These are phyloP conservation scores for Vaccinium vitisidaea DNA, from an alignment of 148 eudicot species.

Conservation along the genomic window DNA sequence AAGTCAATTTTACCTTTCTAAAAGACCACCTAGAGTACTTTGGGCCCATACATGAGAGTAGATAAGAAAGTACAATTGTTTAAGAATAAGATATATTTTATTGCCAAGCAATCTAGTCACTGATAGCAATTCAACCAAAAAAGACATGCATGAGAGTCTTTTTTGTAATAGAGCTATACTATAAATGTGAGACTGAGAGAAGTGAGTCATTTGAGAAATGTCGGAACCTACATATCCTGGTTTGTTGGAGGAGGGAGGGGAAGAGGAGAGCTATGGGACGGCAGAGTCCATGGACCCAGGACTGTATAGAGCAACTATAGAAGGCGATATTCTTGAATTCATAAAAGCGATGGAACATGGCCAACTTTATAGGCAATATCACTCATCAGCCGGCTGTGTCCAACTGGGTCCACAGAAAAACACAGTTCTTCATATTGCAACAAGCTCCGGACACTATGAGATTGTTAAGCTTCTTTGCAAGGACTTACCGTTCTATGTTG, in stretches of 20 bases:
- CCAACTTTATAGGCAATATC: not conserved
- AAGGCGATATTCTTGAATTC: conserved; percentile 28
- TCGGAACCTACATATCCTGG: conserved; percentile 9
- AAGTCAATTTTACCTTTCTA: not conserved
- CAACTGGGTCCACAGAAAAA: conserved; percentile 29
- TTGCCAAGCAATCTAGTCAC: not conserved
- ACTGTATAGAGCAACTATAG: conserved; percentile 23
- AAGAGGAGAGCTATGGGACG: conserved; percentile 21
- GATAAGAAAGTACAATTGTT: not conserved
- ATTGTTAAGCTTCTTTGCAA: conserved; percentile 24
- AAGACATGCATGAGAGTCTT: not conserved
- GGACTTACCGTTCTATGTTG: conserved; percentile 24
- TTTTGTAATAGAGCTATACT: not conserved
- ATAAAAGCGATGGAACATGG: conserved; percentile 19
- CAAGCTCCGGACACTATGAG: conserved; percentile 17
- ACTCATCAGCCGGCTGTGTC: conserved; percentile 21
- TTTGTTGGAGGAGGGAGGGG: conserved; percentile 18
- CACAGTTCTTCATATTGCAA: conserved; percentile 31
- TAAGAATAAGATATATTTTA: not conserved
- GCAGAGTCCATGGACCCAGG: conserved; percentile 26
- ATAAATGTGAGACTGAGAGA: not conserved
- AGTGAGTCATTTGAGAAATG: conserved; percentile 13
- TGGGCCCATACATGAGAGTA: not conserved
- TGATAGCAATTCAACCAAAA: not conserved
- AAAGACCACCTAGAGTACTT: not conserved